Base-by-base conservation (phyloP, 1,139 yeast species). In the Saccharomyces hybrid region DNA sequence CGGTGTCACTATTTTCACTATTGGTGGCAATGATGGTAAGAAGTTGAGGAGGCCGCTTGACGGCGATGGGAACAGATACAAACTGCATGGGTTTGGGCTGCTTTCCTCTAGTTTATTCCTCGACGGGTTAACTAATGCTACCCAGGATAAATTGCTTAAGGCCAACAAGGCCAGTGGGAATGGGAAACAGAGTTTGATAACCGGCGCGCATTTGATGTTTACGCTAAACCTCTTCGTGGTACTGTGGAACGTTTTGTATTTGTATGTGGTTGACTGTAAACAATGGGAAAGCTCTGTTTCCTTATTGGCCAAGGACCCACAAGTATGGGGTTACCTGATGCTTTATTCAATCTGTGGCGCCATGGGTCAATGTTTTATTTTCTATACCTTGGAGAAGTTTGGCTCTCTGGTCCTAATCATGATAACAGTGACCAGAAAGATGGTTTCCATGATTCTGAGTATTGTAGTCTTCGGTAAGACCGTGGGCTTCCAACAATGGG, bases 401-500 rank as follows among this genome's bases (percentile, higher is more conserved):
- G 96, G 93, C 52, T 88, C 96, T 3, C 75, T 93, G 56, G 80
- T 88, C 1, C 74, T 93, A 53, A 90, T 93, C 38, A 91, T 96
- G 31, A 95, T 95, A 20, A 95, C 98, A 0, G 97, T 93, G 7
- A 91, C 99, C 0, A 79, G 99, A 60, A 93, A 93, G 67, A 91
- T 93, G 97, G 75, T 90, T 53, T 89, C 97, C 51, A 91, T 93
- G 98, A 77, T 90, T 23, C 72, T 93, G 56, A 87, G 96, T 65
- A 96, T 93, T 52, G 69, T 88, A 2, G 74, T 93, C 61, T 93
- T 90, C 71, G 95, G 93, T 16, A 98, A 93, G 66, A 69, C 70
- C 4, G 78, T 93, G 60, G 76, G 74, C 32, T 6, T 55, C 1
- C 73, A 76, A 4, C 98, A 95, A 71, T 87, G 96, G 89, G 50